phyloP scores from a whole-genome alignment of 345 rosid species.

The Pelargonium nanum region DNA sequence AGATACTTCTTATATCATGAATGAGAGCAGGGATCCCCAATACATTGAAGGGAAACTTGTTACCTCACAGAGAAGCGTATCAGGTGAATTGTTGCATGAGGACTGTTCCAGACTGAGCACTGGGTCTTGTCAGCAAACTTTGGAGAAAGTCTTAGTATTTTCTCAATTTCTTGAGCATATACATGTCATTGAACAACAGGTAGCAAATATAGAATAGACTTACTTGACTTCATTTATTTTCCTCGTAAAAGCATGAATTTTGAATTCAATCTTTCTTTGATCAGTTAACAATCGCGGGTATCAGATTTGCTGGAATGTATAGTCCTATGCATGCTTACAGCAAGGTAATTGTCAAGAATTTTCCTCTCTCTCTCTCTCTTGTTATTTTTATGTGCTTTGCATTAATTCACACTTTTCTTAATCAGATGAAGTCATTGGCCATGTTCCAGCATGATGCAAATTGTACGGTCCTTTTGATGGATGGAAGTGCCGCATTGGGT shows the following conservation, averaged over 20 bases:
- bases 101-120: conserved; percentile 14
- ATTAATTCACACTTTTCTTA: conserved; percentile 9
- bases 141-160: conserved; percentile 75
- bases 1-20: conserved; percentile 14
- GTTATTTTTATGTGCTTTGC: neutral
- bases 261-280: conserved; percentile 5
- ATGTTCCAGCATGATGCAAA: conserved; percentile 53
- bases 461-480: conserved; percentile 90
- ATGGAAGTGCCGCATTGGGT: conserved; percentile 93
- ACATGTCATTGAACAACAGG: conserved; percentile 83
- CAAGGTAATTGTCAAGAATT: conserved; percentile 40
- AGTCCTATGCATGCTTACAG: conserved; percentile 74
- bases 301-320: conserved; percentile 67
- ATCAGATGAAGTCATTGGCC: conserved; percentile 65
- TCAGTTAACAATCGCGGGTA: conserved; percentile 68
- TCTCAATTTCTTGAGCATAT: conserved; percentile 97
- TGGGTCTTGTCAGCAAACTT: conserved; percentile 20
- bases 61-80: conserved; percentile 12
- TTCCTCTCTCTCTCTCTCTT: neutral
- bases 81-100: conserved; percentile 14
- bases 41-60: conserved; percentile 18
- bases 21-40: conserved; percentile 16
- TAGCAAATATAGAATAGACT: conserved; percentile 16
- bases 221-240: neutral
- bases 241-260: neutral